Evolutionary conservation across 768 basidiomycete genomes (phyloP), one percentile per base, ranked within the genome.

Genomic region (Rhizopogon roseolus): DNA sequence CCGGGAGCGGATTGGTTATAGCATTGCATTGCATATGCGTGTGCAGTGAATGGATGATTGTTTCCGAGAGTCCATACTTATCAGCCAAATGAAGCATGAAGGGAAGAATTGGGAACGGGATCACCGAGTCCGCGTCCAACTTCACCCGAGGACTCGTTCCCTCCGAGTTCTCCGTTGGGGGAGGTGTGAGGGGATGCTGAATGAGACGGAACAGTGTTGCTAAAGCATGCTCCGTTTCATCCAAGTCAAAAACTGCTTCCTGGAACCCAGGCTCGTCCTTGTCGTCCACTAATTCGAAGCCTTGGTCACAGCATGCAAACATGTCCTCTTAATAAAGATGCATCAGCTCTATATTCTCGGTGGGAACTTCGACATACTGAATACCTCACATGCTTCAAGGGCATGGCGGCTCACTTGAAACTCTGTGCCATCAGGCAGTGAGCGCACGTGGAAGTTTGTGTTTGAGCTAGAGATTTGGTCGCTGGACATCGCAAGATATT

Each of bases 81-180:
- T 88, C 88, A 34, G 75, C 79, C 40, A 88, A 71, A 42, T 63
- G 68, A 62, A 84, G 76, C 57, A 89, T 71, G 44, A 76, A 59
- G 13, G 81, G 73, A 38, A 89, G 77, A 16, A 89, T 66, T 19
- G 87, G 87, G 9, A 85, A 73, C 1, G 88, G 88, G 41, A 89
- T 82, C 38, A 82, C 69, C 10, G 80, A 74, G 1, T 70, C 64
- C 64, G 63, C 48, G 62, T 73, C 42, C 65, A 54, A 56, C 60
- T 62, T 51, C 62, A 68, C 57, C 55, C 60, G 57, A 63, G 67
- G 62, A 68, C 63, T 55, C 56, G 46, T 25, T 67, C 65, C 58
- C 45, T 69, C 64, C 49, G 71, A 61, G 46, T 65, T 45, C 36
- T 61, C 41, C 19, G 61, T 59, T 39, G 32, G 63, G 6, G 83